Conservation (phyloP, 495 filamentous ascomycete species). For the Neurospora sp. region DNA sequence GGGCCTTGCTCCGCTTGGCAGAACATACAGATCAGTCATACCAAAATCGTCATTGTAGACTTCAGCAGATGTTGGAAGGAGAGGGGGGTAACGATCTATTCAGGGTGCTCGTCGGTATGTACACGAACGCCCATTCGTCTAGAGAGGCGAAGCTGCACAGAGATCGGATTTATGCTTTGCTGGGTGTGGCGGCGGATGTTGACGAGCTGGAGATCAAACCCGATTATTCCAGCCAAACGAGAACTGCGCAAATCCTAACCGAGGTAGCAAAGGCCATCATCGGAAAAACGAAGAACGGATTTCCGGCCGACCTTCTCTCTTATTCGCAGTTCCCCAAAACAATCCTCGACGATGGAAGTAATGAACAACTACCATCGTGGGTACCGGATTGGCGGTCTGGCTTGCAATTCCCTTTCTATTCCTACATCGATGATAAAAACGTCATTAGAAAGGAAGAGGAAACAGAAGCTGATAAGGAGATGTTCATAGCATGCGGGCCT, state of each 20-base stretch:
- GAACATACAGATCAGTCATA: too few species aligned
- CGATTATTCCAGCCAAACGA: neutral
- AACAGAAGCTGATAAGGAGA: neutral
- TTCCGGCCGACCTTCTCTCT: neutral
- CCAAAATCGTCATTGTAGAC: fast-evolving
- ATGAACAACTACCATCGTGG: constrained; percentile 4
- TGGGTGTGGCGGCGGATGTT: constrained; percentile 6
- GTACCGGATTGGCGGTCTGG: constrained; percentile 8
- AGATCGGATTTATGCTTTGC: constrained; percentile 8
- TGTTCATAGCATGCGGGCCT: constrained; percentile 1
- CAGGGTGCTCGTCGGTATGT: neutral
- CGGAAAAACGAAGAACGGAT: neutral
- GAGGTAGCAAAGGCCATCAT: constrained; percentile 2
- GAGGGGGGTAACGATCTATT: neutral
- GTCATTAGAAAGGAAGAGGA: too few species aligned
- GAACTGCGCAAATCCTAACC: neutral
- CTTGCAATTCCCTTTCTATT: neutral
- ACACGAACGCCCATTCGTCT: neutral
- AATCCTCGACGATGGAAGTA: neutral
- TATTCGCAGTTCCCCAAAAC: constrained; percentile 6
- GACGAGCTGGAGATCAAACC: constrained; percentile 1
- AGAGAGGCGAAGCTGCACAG: neutral
- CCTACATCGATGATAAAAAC: neutral
- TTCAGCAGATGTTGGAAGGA: neutral
- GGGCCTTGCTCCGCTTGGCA: too few species aligned